Conservation (phyloP, 2,329 filamentous ascomycete genomes). For the Pyrenophora tritici-repentis region DNA sequence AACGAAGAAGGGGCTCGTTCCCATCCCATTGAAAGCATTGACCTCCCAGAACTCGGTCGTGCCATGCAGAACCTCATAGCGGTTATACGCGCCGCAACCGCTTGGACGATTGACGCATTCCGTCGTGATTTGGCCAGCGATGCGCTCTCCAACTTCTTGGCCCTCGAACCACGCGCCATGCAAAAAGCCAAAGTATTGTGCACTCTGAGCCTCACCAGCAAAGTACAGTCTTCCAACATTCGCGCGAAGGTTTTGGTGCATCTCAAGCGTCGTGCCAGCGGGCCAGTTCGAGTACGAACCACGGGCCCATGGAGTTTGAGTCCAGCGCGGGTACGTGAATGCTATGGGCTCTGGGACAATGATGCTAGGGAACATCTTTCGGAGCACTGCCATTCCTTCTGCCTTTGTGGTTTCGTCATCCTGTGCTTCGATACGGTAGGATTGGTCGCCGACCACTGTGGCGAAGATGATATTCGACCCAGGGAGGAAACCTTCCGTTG, state of each 20-base stretch:
- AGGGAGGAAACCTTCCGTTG: conserved; percentile 61
- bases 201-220: conserved; percentile 67
- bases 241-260: conserved; percentile 70
- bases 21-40: conserved; percentile 39
- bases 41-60: conserved; percentile 37
- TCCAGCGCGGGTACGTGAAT: conserved; percentile 68
- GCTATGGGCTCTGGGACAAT: conserved; percentile 63
- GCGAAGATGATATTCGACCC: conserved; percentile 69
- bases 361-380: conserved; percentile 64
- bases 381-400: conserved; percentile 63
- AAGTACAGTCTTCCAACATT: conserved; percentile 67
- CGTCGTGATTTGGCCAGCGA: conserved; percentile 35
- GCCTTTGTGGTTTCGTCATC: conserved; percentile 61
- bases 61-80: conserved; percentile 39
- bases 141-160: conserved; percentile 36
- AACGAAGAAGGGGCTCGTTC: conserved; percentile 33
- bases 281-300: conserved; percentile 74
- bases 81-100: conserved; percentile 34
- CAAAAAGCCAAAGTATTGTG: conserved; percentile 68
- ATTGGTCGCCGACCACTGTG: conserved; percentile 63
- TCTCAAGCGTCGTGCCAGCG: conserved; percentile 64
- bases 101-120: conserved; percentile 31
- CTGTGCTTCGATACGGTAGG: conserved; percentile 64
- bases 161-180: conserved; percentile 54
- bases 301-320: conserved; percentile 54